Evolutionary conservation across 768 basidiomycete species (phyloP), one percentile per base, ranked within the genome.

Genomic region (Boletus rufocinnamomeus): DNA sequence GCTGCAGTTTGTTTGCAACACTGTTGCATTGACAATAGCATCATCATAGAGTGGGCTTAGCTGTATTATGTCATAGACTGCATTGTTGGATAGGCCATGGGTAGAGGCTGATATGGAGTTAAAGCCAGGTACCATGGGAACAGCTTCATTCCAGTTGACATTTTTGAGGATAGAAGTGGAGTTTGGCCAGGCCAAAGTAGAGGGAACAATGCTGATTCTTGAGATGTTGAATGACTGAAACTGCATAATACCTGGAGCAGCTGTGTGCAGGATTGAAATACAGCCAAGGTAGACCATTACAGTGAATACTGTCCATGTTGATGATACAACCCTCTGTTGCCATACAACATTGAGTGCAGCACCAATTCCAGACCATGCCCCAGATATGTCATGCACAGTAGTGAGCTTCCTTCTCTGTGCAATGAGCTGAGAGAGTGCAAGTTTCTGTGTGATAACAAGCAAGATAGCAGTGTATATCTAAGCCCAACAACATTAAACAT

Each of bases 61-160:
- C 19, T n/a, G 4, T n/a, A 41, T 41, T 4, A 21, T 21, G n/a
- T 41, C 40, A 41, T 41, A 41, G 19, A 41, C n/a, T 41, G 40
- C 21, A n/a, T 41, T 21, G 11, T 41, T 41, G 40, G n/a, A 21
- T 21, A 41, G 40, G 4, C 40, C 40, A 41, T 41, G 4, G 0
- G 19, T 10, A 11, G n/a, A 0, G 5, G 2, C 8, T 21, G 11
- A 41, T n/a, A 21, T 10, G 9, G 4, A n/a, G 10, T n/a, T n/a
- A 11, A 5, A 4, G n/a, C 2, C n/a, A 41, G 40, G 40, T 4
- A 41, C 4, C 4, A 13, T 2, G 13, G n/a, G 19, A n/a, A 21
- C n/a, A 41, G 11, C 40, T 13, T 41, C 40, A 4, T 11, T 11
- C 40, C 40, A 41, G 11, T n/a, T 41, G 11, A 41, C n/a, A 21